phyloP scores from a whole-genome alignment of 257 asterid species.

The Petrea volubilis region DNA sequence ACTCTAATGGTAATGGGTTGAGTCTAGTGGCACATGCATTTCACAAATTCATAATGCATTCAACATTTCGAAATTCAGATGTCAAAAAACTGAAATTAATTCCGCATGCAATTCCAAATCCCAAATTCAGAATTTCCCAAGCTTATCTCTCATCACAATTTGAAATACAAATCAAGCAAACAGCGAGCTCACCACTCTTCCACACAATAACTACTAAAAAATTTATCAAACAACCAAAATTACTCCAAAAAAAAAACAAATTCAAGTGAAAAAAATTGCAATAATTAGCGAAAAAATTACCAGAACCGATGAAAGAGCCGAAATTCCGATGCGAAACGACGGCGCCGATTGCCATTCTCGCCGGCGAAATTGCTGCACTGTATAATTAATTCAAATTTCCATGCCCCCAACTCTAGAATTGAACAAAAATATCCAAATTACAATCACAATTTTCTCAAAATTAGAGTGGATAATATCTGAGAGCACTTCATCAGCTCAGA shows the following conservation, averaged over 20 bases:
- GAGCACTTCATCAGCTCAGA: not conserved
- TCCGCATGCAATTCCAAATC: constrained; percentile 16
- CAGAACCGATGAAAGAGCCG: constrained; percentile 64
- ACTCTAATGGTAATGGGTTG: constrained; percentile 1
- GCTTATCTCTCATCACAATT: not conserved
- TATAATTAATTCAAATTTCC: not conserved
- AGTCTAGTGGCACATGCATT: constrained; percentile 10
- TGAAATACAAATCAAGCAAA: not conserved
- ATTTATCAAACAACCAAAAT: not conserved
- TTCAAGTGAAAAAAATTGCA: not conserved
- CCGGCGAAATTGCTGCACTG: constrained; percentile 28
- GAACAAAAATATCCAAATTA: not conserved
- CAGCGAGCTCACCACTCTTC: constrained; percentile 13
- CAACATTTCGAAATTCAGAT: not conserved
- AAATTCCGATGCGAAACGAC: constrained; percentile 74
- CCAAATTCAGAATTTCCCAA: not conserved
- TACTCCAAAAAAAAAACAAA: not conserved
- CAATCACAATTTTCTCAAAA: not conserved
- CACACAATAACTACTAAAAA: not conserved
- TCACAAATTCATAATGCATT: not conserved
- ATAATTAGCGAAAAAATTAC: constrained; percentile 30
- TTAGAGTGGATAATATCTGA: constrained; percentile 30
- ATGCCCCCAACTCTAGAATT: not conserved
- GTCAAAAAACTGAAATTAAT: not conserved
- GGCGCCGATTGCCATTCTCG: constrained; percentile 79